A percentile compares a stretch with the other conserved stretches of the same genome.
These are phyloP conservation scores for Stachybotrys elegans DNA, from an alignment of 2,329 filamentous ascomycete genomes.

Conservation along the genomic window DNA sequence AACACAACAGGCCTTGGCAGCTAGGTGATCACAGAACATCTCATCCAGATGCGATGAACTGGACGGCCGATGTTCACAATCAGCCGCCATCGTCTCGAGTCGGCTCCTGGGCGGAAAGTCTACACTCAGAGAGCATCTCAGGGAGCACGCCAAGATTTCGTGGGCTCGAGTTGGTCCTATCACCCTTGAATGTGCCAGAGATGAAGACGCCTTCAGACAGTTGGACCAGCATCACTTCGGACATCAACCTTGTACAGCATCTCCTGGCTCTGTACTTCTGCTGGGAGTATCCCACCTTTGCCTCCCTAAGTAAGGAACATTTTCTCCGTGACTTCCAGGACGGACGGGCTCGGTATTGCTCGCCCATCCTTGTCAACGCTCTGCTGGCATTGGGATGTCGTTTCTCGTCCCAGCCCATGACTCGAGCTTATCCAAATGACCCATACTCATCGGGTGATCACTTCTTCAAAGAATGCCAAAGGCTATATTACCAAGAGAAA, in stretches of 20 bases:
- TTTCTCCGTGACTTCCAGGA: slow-evolving; percentile 62
- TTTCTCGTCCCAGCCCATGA: slow-evolving; percentile 60
- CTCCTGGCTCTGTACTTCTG: slow-evolving; percentile 66
- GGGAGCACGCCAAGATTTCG: slow-evolving; percentile 29
- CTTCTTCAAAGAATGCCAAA: slow-evolving; percentile 66
- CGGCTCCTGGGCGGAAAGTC: slow-evolving; percentile 45
- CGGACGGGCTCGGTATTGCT: slow-evolving; percentile 61
- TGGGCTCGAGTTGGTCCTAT: slow-evolving; percentile 43
- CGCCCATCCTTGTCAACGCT: slow-evolving; percentile 60
- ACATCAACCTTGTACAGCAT: slow-evolving; percentile 55
- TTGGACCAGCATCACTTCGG: slow-evolving; percentile 59
- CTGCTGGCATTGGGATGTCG: slow-evolving; percentile 62
- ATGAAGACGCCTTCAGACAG: slow-evolving; percentile 35
- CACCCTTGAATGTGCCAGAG: slow-evolving; percentile 38
- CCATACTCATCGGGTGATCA: slow-evolving; percentile 64
- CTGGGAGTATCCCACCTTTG: slow-evolving; percentile 73
- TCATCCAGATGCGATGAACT: slow-evolving; percentile 41
- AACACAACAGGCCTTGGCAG: no score
- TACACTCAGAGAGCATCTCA: slow-evolving; percentile 26
- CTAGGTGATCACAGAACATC: no score
- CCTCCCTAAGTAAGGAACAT: slow-evolving; percentile 65
- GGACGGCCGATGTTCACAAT: slow-evolving; percentile 33
- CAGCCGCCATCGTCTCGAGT: slow-evolving; percentile 38
- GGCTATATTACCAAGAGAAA: slow-evolving; percentile 52
- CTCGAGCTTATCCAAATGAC: slow-evolving; percentile 57